Base-by-base conservation (phyloP, 306 rosid genomes). In the Rosa chinensis region DNA sequence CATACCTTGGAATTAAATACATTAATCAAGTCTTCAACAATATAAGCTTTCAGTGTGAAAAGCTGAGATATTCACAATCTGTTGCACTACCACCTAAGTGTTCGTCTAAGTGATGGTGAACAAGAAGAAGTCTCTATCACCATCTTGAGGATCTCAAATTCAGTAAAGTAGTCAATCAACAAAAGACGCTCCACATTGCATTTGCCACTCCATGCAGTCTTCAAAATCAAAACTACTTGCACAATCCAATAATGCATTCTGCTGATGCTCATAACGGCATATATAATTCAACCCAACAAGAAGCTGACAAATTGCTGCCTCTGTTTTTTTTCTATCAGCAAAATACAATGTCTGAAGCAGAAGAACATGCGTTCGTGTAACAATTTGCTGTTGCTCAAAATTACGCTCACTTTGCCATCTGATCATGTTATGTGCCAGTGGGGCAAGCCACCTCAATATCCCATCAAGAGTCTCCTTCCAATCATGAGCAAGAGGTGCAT, bases 381-480 rank as follows among this genome's bases (percentile, higher is more conserved):
- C 87, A 50, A 92, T 85, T 80, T 90, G 94, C 66, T 88, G 94
- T 63, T 95, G 99, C 82, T 95, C 99, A 5, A 91, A 91, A 69
- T 93, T 95, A 16, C 98, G 90, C 88, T 93, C 99, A 4, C 96
- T 90, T 82, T 93, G 99, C 99, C 99, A 95, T 84, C 95, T 84
- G 83, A 95, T 93, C 99, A 91, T 95, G 66, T 86, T 93, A 79
- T 90, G 97, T 7, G 99, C 99, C 69, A 93, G 84, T 0, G 98
- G 98, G 16, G 92, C 88, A 20, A 95, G 93, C 97, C 99, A 93
- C 75, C 77, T 70, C 49, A 95, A 89, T 53, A 91, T 86, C 74
- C 90, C 90, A 18, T 95, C 96, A 70, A 95, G 93, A 77, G 84
- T 95, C 64, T 83, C 94, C 88, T 93, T 93, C 99, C 99, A 95